Evolutionary conservation across 495 filamentous ascomycete genomes (phyloP), one percentile per base, ranked within the genome.

Genomic region (Pseudomonodictys pantanalensis): DNA sequence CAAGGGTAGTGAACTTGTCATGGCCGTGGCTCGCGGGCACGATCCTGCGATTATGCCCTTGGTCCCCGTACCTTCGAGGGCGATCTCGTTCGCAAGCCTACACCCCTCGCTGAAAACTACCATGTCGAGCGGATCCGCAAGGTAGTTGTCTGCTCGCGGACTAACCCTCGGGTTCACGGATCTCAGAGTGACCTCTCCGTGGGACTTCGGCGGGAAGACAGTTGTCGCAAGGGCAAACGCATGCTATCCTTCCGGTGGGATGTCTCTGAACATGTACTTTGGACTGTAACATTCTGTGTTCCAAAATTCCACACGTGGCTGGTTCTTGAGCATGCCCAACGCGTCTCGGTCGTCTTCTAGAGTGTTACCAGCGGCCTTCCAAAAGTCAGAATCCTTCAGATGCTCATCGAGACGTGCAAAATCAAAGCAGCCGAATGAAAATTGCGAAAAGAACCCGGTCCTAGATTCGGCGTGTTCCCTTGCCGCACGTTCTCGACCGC

Each of bases 61-160:
- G 1, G 81, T 81, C 1, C 78, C 80, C 12, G 66, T 64, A 2
- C 80, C 80, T 25, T 75, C 69, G 67, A 74, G 78, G 30, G 79
- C 74, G 57, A 83, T 76, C 60, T 83, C 79, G 60, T 81, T 82
- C 0, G 67, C 79, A 48, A 48, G 44, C 25, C 32, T 15, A 24
- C 52, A 56, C 10, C 26, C 52, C 47, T 77, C 72, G 45, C 72
- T 50, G 30, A 48, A 25, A 3, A 32, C 35, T 20, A 38, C 20
- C 25, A 56, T 33, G 29, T 67, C 64, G 18, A 64, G 51, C 9
- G 60, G 60, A 32, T 67, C 52, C 1, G 69, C 63, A 1, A 88
- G 71, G 66, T 81, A 83, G 26, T 75, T 76, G 0, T 87, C 76
- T 58, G 86, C 82, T 0, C 74, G 57, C 0, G 83, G 77, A n/a